A percentile compares a stretch with the other conserved stretches of the same genome.
These are phyloP conservation scores for Globisporangium takayamanum DNA, from an alignment of 352 stramenopile genomes.

Conservation along the genomic window DNA sequence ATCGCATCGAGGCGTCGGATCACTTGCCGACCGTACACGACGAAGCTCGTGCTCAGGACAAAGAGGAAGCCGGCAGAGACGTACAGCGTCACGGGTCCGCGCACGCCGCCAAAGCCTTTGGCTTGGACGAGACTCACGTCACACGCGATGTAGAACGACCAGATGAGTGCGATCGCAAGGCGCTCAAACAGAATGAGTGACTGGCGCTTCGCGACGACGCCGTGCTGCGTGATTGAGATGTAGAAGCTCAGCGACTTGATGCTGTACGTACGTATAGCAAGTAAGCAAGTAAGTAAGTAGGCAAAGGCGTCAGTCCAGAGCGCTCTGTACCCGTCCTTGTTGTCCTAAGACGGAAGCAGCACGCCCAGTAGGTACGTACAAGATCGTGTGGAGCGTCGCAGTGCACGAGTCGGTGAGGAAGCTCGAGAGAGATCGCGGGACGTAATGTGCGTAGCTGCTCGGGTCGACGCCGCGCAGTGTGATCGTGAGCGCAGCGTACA, in stretches of 20 bases:
- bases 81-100: slow-evolving; percentile 17
- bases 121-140: slow-evolving; percentile 24
- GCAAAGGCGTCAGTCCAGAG: not conserved
- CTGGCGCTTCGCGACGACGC: slow-evolving; percentile 23
- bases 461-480: slow-evolving; percentile 50
- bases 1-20: slow-evolving; percentile 39
- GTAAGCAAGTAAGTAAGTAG: not conserved
- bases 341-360: too few relatives aligned
- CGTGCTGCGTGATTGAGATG: slow-evolving; percentile 50
- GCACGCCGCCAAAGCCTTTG: slow-evolving; percentile 31
- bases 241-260: slow-evolving; percentile 52
- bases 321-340: not conserved
- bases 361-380: slow-evolving; percentile 20
- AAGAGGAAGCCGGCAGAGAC: slow-evolving; percentile 16
- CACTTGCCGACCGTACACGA: slow-evolving; percentile 25
- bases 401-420: slow-evolving; percentile 60
- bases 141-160: slow-evolving; percentile 33
- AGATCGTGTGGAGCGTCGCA: slow-evolving; percentile 49
- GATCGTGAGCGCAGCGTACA: slow-evolving; percentile 44
- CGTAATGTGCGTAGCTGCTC: slow-evolving; percentile 37
- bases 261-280: slow-evolving; percentile 12
- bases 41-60: slow-evolving; percentile 22
- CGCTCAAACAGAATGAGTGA: slow-evolving; percentile 24
- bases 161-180: slow-evolving; percentile 23
- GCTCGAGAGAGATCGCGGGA: slow-evolving; percentile 28